Evolutionary conservation across 1,139 yeast species (phyloP).

Genomic region (Magnusiomyces sp.): DNA sequence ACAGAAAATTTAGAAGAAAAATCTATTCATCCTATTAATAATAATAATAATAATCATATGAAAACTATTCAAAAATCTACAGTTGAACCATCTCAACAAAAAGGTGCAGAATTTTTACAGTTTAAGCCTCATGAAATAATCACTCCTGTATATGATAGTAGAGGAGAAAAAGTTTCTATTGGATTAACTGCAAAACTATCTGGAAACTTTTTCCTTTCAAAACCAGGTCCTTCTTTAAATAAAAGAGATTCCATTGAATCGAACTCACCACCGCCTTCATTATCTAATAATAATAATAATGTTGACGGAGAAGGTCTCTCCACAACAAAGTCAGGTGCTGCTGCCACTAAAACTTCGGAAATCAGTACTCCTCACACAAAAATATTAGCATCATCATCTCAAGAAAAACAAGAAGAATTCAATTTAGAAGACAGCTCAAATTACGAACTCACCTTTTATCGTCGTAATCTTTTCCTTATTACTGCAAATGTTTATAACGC

Average conservation of each 20-base stretch:
- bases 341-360: background rate
- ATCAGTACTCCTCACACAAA: background rate
- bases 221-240: background rate
- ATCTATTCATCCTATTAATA: too few relatives aligned
- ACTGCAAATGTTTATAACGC: slow-evolving; percentile 25
- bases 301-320: background rate
- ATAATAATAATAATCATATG: too few relatives aligned
- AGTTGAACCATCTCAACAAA: too few relatives aligned
- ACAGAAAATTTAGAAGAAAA: too few relatives aligned
- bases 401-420: background rate
- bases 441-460: slow-evolving; percentile 23
- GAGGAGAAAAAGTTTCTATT: background rate
- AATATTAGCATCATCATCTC: background rate
- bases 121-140: too few relatives aligned
- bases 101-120: too few relatives aligned
- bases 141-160: background rate
- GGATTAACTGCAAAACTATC: background rate
- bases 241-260: background rate
- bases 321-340: background rate
- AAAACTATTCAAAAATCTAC: too few relatives aligned
- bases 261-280: background rate
- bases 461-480: slow-evolving; percentile 28
- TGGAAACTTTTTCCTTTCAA: slow-evolving; percentile 1
- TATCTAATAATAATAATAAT: background rate
- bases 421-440: background rate